Conservation (phyloP, 441 rosid genomes). For the Mallotus japonicus region DNA sequence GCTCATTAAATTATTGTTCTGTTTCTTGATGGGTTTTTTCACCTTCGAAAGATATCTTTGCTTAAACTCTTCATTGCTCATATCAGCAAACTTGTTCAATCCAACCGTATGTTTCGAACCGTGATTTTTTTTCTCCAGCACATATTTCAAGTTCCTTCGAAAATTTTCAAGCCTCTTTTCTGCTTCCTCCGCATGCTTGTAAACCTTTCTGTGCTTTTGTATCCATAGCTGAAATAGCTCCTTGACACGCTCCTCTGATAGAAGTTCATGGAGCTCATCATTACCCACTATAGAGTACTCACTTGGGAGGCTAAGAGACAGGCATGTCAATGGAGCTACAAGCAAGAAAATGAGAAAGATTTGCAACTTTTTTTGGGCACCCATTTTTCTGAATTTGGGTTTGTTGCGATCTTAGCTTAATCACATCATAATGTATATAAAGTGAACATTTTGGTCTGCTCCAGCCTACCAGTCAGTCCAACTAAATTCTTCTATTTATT, state of each 20-base stretch:
- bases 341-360: slow-evolving; percentile 27
- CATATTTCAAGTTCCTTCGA: slow-evolving; percentile 47
- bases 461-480: slow-evolving; percentile 50
- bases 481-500: background rate
- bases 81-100: slow-evolving; percentile 64
- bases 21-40: slow-evolving; percentile 38
- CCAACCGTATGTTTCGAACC: slow-evolving; percentile 39
- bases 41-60: slow-evolving; percentile 45
- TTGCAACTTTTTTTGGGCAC: slow-evolving; percentile 16
- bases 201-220: slow-evolving; percentile 46
- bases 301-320: slow-evolving; percentile 34
- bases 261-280: slow-evolving; percentile 28
- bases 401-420: background rate
- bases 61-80: slow-evolving; percentile 66
- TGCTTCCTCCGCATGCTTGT: slow-evolving; percentile 44
- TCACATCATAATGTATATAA: slow-evolving; percentile 16
- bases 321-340: slow-evolving; percentile 28
- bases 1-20: slow-evolving; percentile 12
- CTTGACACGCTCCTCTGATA: slow-evolving; percentile 41
- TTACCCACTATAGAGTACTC: slow-evolving; percentile 41
- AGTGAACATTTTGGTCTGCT: background rate
- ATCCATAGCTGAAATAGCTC: slow-evolving; percentile 55
- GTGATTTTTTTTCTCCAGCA: slow-evolving; percentile 33
- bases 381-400: slow-evolving; percentile 31
- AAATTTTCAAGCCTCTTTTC: slow-evolving; percentile 42